phyloP scores from a whole-genome alignment of 2,329 filamentous ascomycete species.

The Cladosporium sp. region DNA sequence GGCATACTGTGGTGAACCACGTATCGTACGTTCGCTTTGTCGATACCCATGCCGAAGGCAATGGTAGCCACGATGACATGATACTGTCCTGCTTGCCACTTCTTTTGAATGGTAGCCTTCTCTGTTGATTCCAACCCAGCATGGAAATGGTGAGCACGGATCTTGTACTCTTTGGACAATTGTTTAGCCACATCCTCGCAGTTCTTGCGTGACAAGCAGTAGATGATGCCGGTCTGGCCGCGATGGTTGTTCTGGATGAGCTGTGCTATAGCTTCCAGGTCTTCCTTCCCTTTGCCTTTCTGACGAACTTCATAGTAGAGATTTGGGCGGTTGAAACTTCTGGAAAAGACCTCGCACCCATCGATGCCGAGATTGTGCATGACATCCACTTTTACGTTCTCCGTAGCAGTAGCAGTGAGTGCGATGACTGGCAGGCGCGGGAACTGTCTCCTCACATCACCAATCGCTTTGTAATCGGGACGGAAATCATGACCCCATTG shows the following conservation, averaged over 20 bases:
- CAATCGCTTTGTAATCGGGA: conserved; percentile 88
- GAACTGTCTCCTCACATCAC: conserved; percentile 71
- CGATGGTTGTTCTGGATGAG: conserved; percentile 71
- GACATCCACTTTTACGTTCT: conserved; percentile 88
- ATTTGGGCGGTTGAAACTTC: conserved; percentile 98
- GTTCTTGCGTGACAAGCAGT: conserved; percentile 81
- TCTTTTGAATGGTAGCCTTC: conserved; percentile 70
- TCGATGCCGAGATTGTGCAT: conserved; percentile 86
- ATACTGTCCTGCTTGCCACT: conserved; percentile 78
- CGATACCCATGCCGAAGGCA: conserved; percentile 99
- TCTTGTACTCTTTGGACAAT: conserved; percentile 61
- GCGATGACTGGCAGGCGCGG: conserved; percentile 88
- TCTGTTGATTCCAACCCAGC: conserved; percentile 70
- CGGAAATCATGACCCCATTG: conserved; percentile 99
- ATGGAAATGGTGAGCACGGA: conserved; percentile 83
- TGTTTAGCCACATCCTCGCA: conserved; percentile 78
- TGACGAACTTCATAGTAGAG: conserved; percentile 80
- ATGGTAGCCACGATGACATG: conserved; percentile 97
- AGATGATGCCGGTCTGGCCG: conserved; percentile 83
- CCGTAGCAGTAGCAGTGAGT: conserved; percentile 90
- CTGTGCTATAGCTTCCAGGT: conserved; percentile 58
- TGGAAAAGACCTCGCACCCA: conserved; percentile 75
- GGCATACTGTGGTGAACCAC: conserved; percentile 92
- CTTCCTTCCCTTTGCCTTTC: conserved; percentile 65
- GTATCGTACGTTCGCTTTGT: conserved; percentile 94